Base-by-base conservation (phyloP, 2,329 filamentous ascomycete species). In the Fusarium cyanostomum region DNA sequence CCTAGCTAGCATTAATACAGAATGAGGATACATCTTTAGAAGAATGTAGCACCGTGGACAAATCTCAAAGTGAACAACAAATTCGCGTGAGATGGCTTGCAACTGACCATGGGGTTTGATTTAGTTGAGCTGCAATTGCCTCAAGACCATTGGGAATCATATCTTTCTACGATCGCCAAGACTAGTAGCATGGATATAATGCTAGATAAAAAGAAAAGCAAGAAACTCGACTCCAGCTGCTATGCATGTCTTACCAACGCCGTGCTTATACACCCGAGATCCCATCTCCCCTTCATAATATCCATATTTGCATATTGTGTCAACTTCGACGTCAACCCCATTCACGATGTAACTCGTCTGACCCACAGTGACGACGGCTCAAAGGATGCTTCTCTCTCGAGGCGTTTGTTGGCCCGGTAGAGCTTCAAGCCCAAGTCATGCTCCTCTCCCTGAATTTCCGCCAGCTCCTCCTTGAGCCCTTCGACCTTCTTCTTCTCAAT, bases 371-470 rank as follows among this genome's bases (percentile, higher is more conserved):
- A 85, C 1, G 88, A 89, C 10, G 86, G 86, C 70, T 91, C 88
- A 69, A 82, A 89, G 30, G 82, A 81, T 3, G 82, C 83, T 49
- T 89, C 84, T 63, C 89, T 85, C 69, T 94, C 90, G 67, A 88
- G 82, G 43, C 91, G 84, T 79, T 92, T 94, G 77, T 91, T 89
- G 9, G 90, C 89, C 18, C 90, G 81, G 73, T 92, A 86, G 52
- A 95, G 80, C 74, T 88, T 89, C 69, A 95, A 78, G 1, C 92
- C 92, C 37, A 94, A 78, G 53, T 95, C 91, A 71, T 94, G 90
- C 75, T 93, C 89, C 74, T 94, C 88, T 63, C 87, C 83, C 75
- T 87, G 85, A 24, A 95, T 86, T 62, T 93, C 90, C 4, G 88
- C 85, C 31, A 94, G 81, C 73, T 94, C 90, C 46, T 78, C 77